Evolutionary conservation across 2,329 filamentous ascomycete genomes (phyloP).

Genomic region (Phialocephala sp.): DNA sequence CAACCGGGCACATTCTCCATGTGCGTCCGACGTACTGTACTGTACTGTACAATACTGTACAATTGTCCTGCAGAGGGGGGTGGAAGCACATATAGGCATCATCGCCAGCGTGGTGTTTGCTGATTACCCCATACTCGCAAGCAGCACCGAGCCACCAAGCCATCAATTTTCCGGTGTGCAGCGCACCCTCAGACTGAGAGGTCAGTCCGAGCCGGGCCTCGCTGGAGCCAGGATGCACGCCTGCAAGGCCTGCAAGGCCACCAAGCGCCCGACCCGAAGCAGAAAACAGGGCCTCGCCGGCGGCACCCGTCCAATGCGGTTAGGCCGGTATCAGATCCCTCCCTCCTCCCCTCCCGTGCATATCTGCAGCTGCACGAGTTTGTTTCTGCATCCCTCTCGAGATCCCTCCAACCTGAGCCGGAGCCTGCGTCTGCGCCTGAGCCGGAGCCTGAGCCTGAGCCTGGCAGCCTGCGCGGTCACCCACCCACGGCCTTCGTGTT

Average conservation of each 20-base stretch:
- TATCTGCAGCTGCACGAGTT: conserved; percentile 1
- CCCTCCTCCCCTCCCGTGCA: conserved; percentile 11
- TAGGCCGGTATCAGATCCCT: conserved; percentile 19
- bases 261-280: conserved; percentile 16
- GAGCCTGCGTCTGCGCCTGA: neutral
- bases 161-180: neutral
- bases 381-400: conserved; percentile 2
- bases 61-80: too few species aligned
- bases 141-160: too few species aligned
- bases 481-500: neutral
- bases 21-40: too few species aligned
- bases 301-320: conserved; percentile 7
- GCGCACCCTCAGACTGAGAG: neutral
- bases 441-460: neutral
- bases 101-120: neutral
- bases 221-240: too few species aligned
- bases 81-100: neutral
- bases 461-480: neutral
- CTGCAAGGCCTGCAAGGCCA: too few species aligned
- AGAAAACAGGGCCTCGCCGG: neutral
- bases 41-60: too few species aligned
- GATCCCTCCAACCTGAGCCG: neutral
- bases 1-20: too few species aligned
- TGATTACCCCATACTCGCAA: conserved; percentile 9
- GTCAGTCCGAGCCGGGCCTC: neutral